Conservation (phyloP, 345 rosid species). For the Dovyalis caffra region DNA sequence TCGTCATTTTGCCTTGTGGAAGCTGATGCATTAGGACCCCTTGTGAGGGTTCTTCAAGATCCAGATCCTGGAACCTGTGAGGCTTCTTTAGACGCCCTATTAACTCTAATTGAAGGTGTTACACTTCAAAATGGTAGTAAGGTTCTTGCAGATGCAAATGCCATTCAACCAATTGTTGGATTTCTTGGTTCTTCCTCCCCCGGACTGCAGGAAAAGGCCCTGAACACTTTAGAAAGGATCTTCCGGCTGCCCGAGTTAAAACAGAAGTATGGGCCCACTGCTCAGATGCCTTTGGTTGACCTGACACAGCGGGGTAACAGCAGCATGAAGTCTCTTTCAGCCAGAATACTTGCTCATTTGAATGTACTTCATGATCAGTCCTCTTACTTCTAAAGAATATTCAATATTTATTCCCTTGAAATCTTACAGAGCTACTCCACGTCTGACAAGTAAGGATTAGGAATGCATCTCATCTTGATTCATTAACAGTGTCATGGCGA, state of each 20-base stretch:
- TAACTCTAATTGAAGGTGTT: constrained; percentile 57
- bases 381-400: constrained; percentile 51
- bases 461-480: not conserved
- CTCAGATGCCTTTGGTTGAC: constrained; percentile 62
- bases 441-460: not conserved
- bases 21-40: constrained; percentile 54
- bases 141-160: constrained; percentile 53
- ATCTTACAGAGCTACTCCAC: not conserved
- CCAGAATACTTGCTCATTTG: constrained; percentile 65
- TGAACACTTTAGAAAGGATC: constrained; percentile 54
- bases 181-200: constrained; percentile 50
- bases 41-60: constrained; percentile 48
- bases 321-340: constrained; percentile 58
- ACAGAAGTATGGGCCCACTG: constrained; percentile 52
- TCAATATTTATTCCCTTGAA: not conserved
- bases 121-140: constrained; percentile 53
- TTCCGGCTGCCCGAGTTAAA: constrained; percentile 58
- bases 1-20: constrained; percentile 69
- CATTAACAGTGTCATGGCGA: not conserved
- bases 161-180: constrained; percentile 46
- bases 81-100: constrained; percentile 59
- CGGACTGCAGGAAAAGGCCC: constrained; percentile 53
- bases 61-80: constrained; percentile 45
- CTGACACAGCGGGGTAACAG: constrained; percentile 61
- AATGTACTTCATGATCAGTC: constrained; percentile 64